Evolutionary conservation across 345 rosid genomes (phyloP).

Genomic region (Barbarea vulgaris): DNA sequence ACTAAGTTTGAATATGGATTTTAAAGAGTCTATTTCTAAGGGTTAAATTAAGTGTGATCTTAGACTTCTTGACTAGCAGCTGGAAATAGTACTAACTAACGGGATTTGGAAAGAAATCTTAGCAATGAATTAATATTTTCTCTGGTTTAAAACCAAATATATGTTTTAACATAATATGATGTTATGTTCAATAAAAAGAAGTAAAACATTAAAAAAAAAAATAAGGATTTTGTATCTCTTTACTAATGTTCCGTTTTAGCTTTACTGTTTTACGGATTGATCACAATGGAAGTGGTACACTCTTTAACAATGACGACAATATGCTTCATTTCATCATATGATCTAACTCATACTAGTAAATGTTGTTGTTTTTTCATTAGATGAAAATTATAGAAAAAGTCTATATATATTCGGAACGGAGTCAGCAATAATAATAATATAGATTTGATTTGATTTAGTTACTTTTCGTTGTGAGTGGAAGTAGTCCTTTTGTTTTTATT

Average conservation of each 20-base stretch:
- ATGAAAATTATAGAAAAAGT: not conserved
- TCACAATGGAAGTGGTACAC: not conserved
- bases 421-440: constrained; percentile 6
- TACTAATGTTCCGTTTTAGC: too few relatives aligned
- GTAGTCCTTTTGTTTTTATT: not conserved
- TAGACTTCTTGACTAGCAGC: not conserved
- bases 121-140: not conserved
- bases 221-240: too few relatives aligned
- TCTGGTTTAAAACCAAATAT: not conserved
- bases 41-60: not conserved
- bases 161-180: not conserved
- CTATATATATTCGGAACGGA: not conserved
- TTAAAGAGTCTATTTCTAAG: not conserved
- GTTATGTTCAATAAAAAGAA: not conserved
- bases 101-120: not conserved
- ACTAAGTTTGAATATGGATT: not conserved
- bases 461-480: constrained; percentile 25
- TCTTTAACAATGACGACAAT: too few relatives aligned
- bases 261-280: too few relatives aligned
- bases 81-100: not conserved
- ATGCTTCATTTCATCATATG: not conserved
- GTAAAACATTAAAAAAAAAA: too few relatives aligned
- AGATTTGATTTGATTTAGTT: constrained; percentile 6
- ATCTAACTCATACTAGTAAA: too few relatives aligned
- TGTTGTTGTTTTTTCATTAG: not conserved